Evolutionary conservation across 257 asterid species (phyloP), one percentile per base, ranked within the genome.

Genomic region (Solanum neorickii): DNA sequence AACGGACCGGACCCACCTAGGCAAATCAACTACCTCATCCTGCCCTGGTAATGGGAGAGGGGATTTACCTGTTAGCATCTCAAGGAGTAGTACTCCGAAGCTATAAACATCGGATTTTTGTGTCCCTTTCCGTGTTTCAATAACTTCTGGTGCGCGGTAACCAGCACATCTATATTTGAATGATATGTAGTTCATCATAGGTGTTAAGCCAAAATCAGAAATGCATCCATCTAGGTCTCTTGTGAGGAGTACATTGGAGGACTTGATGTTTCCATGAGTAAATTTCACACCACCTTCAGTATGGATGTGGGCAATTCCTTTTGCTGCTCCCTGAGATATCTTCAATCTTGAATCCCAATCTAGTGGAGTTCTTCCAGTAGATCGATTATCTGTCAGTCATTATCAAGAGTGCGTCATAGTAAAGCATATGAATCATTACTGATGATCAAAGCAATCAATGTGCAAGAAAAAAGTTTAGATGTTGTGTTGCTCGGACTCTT

Each of bases 1-100:
- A 1, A 97, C 98, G 0, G 98, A 97, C 18, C 98, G 91, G 10
- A 95, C 98, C 99, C 99, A 97, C 88, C 98, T 91, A 21, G 98
- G 98, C 29, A 97, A 92, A 82, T 97, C 98, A 20, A 94, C 95
- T 60, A 91, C 92, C 37, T 95, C 98, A 15, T 93, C 96, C 44
- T 90, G 91, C 47, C 95, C 95, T 5, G 94, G 73, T 21, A 91
- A 86, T 49, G 91, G 95, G 31, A 94, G 33, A 3, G 98, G 98
- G 12, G 97, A 93, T 89, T 95, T 97, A 16, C 97, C 98, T 3
- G 99, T 97, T 8, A 97, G 95, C 89, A 97, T 92, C 83, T 97
- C 99, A 2, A 97, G 96, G 18, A 97, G 92, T 29, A 97, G 92
- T n/a, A 96, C 98, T 0, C 99, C 99, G 7, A 95, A 96, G 94